These are phyloP conservation scores for Tolypocladium nubicola DNA, from an alignment of 2,329 filamentous ascomycete genomes.

Conservation along the genomic window DNA sequence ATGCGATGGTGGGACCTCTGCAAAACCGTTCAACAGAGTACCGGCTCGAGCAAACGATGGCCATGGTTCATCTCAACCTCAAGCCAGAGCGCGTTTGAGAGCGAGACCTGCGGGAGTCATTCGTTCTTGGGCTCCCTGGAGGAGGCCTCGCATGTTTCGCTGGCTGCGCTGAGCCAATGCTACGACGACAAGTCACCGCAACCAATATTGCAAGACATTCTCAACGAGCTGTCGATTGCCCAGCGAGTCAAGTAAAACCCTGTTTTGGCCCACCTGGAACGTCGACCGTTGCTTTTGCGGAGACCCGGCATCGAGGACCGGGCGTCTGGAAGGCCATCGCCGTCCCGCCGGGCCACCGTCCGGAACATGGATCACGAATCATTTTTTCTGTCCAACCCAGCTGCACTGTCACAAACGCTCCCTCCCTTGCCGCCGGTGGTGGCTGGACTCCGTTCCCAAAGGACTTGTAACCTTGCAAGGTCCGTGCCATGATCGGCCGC, in stretches of 20 bases:
- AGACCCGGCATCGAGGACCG: background rate
- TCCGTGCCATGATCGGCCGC: background rate
- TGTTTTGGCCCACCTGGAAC: background rate
- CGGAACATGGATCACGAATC: background rate
- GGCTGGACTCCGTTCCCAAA: background rate
- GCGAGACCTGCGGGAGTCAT: background rate
- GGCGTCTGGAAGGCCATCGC: background rate
- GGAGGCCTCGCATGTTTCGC: background rate
- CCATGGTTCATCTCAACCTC: background rate
- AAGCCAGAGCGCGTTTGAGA: background rate
- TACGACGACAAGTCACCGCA: background rate
- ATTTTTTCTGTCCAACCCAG: background rate
- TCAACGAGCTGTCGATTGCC: background rate
- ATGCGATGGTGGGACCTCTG: background rate
- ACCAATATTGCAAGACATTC: background rate
- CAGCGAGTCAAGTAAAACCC: background rate
- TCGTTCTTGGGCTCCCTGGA: background rate
- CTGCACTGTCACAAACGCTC: background rate
- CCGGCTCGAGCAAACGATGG: background rate
- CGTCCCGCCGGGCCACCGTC: background rate
- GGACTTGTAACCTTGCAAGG: background rate
- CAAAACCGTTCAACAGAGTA: background rate
- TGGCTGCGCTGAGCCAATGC: background rate
- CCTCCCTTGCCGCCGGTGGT: background rate
- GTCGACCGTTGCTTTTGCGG: background rate